A percentile compares a stretch with the other conserved stretches of the same genome.
These are phyloP conservation scores for Echium plantagineum DNA, from an alignment of 257 asterid species.

Conservation along the genomic window DNA sequence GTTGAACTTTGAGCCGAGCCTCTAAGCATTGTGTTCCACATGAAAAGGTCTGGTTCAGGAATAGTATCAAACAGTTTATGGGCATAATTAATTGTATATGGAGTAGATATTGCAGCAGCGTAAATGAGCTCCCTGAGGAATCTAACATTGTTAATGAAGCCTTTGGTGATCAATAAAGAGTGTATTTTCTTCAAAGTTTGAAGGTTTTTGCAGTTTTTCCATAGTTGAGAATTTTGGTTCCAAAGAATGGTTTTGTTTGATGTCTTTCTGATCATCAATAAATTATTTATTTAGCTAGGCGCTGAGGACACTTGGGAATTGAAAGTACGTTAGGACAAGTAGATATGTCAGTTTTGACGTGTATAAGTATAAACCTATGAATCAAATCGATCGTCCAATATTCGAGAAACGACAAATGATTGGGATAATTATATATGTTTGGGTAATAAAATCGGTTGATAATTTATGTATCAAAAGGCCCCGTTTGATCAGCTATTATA, in stretches of 20 bases:
- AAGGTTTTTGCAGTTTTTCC: conserved; percentile 42
- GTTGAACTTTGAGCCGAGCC: conserved; percentile 69
- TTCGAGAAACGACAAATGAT: too few species aligned
- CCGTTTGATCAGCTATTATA: too few species aligned
- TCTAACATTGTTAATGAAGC: conserved; percentile 23
- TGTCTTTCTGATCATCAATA: conserved; percentile 34
- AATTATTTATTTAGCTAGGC: too few species aligned
- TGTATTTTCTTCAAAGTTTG: conserved; percentile 38
- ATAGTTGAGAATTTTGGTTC: conserved; percentile 26
- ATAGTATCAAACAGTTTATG: conserved; percentile 54
- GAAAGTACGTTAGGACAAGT: too few species aligned
- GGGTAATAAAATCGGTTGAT: too few species aligned
- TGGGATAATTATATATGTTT: too few species aligned
- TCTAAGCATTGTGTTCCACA: conserved; percentile 66
- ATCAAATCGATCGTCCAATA: too few species aligned
- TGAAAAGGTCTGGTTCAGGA: conserved; percentile 45
- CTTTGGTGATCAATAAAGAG: conserved; percentile 30
- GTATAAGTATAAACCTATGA: too few species aligned
- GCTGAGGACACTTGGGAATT: too few species aligned
- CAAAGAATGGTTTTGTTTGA: conserved; percentile 24
- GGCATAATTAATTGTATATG: conserved; percentile 34
- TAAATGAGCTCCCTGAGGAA: conserved; percentile 45
- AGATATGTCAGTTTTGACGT: too few species aligned
- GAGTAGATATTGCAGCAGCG: conserved; percentile 22
- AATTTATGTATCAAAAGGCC: too few species aligned